A percentile compares a stretch with the other conserved stretches of the same genome.
phyloP scores from a whole-genome alignment of 139 green algal genomes.

The Tetraselmis chui region DNA sequence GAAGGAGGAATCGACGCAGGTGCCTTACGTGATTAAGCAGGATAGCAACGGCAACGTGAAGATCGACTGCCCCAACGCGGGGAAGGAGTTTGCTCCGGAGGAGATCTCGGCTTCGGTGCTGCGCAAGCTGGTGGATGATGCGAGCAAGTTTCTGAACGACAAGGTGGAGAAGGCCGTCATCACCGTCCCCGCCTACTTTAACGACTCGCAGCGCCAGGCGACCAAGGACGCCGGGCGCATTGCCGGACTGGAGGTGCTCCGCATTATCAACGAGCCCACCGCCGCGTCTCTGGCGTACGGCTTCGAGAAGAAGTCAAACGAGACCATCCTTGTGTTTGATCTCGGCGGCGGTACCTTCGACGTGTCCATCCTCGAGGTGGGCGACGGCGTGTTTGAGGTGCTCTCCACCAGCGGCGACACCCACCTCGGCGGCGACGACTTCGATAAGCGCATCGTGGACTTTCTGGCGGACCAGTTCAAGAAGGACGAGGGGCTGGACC shows the following conservation, averaged over 20 bases:
- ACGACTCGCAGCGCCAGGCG: conserved; percentile 93
- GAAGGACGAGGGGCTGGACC: conserved; percentile 69
- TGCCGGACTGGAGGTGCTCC: conserved; percentile 93
- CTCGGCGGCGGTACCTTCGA: conserved; percentile 98
- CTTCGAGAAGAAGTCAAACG: conserved; percentile 95
- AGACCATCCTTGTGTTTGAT: conserved; percentile 99
- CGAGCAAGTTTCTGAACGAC: conserved; percentile 74
- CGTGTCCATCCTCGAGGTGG: conserved; percentile 92
- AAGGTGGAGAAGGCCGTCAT: conserved; percentile 91
- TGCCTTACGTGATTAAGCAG: conserved; percentile 81
- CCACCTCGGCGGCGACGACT: conserved; percentile 98
- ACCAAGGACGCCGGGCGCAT: conserved; percentile 91
- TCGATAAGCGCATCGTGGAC: conserved; percentile 98
- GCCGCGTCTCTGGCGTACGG: conserved; percentile 96
- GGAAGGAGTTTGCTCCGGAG: conserved; percentile 95
- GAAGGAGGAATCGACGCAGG: conserved; percentile 81
- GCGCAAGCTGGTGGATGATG: conserved; percentile 74
- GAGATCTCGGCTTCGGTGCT: conserved; percentile 90
- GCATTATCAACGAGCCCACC: conserved; percentile 99
- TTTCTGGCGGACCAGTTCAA: conserved; percentile 92
- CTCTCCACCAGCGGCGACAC: conserved; percentile 96
- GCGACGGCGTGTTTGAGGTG: conserved; percentile 99
- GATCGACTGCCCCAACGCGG: conserved; percentile 78
- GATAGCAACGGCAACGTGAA: conserved; percentile 91
- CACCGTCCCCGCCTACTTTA: conserved; percentile 99